Percentiles rank a stretch among this genome's conserved stretches.
These are phyloP conservation scores for Lactarius trivialis DNA, from an alignment of 768 basidiomycete species.

Conservation along the genomic window DNA sequence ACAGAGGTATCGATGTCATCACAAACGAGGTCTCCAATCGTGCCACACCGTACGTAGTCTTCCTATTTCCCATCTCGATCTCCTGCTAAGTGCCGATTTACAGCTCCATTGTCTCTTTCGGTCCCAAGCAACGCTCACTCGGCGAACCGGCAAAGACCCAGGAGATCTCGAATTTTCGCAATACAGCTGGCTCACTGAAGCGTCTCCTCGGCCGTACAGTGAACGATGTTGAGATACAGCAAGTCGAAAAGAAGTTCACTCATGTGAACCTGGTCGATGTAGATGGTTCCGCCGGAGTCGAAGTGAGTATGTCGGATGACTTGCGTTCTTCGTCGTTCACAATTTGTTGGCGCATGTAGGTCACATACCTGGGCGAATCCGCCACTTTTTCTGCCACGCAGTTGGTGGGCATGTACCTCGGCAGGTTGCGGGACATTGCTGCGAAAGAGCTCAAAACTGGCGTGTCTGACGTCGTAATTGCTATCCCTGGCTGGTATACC, in stretches of 20 bases:
- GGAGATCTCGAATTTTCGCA: constrained; percentile 96
- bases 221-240: constrained; percentile 72
- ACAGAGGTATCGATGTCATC: constrained; percentile 98
- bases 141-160: constrained; percentile 96
- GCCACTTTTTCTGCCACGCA: constrained; percentile 81
- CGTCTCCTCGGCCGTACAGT: constrained; percentile 80
- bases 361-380: constrained; percentile 81
- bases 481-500: constrained; percentile 96
- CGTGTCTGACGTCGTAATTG: constrained; percentile 90
- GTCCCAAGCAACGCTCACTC: constrained; percentile 81
- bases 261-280: constrained; percentile 83
- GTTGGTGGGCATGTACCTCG: constrained; percentile 85
- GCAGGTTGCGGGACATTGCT: constrained; percentile 85
- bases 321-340: constrained; percentile 13
- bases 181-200: constrained; percentile 91
- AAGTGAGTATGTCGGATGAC: constrained; percentile 47
- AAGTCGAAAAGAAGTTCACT: constrained; percentile 86
- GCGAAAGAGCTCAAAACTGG: constrained; percentile 75
- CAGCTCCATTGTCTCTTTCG: constrained; percentile 93
- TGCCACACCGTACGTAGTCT: constrained; percentile 74
- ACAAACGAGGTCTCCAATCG: constrained; percentile 97
- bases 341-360: constrained; percentile 40
- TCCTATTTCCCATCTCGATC: not conserved
- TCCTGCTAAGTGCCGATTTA: not conserved
- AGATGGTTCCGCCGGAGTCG: constrained; percentile 72